phyloP scores from a whole-genome alignment of 2,329 filamentous ascomycete genomes.

The Calonectria pteridis region DNA sequence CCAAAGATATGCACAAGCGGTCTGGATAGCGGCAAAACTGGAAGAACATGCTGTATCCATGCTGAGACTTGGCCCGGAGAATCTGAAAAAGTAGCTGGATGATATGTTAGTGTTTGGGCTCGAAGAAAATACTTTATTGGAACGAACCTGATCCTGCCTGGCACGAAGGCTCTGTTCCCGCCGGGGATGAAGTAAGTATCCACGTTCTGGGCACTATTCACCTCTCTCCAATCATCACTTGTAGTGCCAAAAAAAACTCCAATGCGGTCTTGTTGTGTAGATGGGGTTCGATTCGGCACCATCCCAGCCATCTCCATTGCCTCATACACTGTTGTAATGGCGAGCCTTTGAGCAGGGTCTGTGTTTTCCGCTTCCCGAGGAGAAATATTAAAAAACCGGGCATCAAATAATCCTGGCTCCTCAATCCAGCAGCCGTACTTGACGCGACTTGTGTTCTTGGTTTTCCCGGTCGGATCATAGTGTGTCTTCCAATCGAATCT shows the following conservation, averaged over 20 bases:
- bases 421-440: conserved; percentile 79
- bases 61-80: conserved; percentile 77
- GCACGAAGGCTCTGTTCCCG: conserved; percentile 39
- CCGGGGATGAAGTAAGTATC: conserved; percentile 67
- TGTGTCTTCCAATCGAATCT: conserved; percentile 77
- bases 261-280: conserved; percentile 70
- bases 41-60: conserved; percentile 83
- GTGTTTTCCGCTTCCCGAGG: conserved; percentile 81
- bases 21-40: conserved; percentile 76
- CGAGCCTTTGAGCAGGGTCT: conserved; percentile 81
- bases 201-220: conserved; percentile 79
- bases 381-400: conserved; percentile 86
- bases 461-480: conserved; percentile 75
- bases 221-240: conserved; percentile 82
- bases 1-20: conserved; percentile 70
- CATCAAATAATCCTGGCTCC: conserved; percentile 80
- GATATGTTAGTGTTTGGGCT: background rate
- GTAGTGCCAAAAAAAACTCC: conserved; percentile 83
- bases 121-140: background rate
- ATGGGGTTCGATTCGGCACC: conserved; percentile 75
- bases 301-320: conserved; percentile 82
- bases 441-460: conserved; percentile 76
- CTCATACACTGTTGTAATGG: conserved; percentile 81
- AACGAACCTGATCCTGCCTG: conserved; percentile 37
- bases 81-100: conserved; percentile 79